Evolutionary conservation across 148 eudicot genomes (phyloP), one percentile per base, ranked within the genome.

Genomic region (Fagopyrum tataricum): DNA sequence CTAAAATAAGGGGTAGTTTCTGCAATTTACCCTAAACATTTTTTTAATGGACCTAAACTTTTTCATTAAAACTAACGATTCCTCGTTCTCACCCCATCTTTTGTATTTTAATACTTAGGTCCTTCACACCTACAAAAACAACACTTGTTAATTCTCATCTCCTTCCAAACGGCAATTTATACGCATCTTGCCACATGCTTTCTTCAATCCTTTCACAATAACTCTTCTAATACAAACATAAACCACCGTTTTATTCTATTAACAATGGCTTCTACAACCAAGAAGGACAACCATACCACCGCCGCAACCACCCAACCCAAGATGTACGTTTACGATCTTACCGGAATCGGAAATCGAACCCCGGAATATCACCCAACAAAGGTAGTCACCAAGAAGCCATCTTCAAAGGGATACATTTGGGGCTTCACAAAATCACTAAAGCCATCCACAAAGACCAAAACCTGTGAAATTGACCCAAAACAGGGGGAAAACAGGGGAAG

Each of bases 311-410:
- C 75, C 17, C 83, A 85, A 49, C 84, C 75, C 42, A 88, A 86
- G 81, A 79, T 81, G 81, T 88, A 92, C 47, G 91, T 92, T 5
- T 92, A 90, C 79, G 88, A 87, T 42, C 44, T 92, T 23, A 67
- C 73, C 41, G 81, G 70, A 76, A 14, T 80, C 73, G 87, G 83
- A 3, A 75, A 74, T 72, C 78, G 58, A 51, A 81, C 80, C 17
- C 82, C 86, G 58, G 85, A 74, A 18, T 76, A 78, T 44, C 77
- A 74, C 9, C 67, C 82, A 1, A 78, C 81, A 6, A 71, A 80
- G 73, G 78, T 73, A 26, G 73, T 78, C 21, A 47, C 48, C 69
- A 64, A 64, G 69, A 64, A 64, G 26, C n/a, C 69, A 39, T 17
- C 69, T 2, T 15, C 69, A 64, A 64, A 39, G 7, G 43, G 69